These are phyloP conservation scores for Glycine tomentella DNA, from an alignment of 306 rosid species.

Conservation along the genomic window DNA sequence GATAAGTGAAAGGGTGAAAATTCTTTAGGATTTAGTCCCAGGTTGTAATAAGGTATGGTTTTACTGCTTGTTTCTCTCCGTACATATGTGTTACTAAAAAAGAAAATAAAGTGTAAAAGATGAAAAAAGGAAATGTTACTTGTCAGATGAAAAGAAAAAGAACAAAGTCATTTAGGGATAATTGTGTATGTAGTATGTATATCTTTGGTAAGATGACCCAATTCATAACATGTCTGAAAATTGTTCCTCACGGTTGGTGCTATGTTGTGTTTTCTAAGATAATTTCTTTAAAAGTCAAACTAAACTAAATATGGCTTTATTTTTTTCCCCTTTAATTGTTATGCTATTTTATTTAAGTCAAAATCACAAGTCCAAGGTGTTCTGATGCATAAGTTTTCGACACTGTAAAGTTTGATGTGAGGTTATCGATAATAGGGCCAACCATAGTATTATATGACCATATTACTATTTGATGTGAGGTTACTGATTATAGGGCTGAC, in stretches of 20 bases:
- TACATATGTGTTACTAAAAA: background rate
- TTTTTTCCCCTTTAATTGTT: constrained; percentile 11
- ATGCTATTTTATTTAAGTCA: constrained; percentile 12
- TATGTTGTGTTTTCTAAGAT: constrained; percentile 8
- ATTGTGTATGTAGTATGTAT: no score
- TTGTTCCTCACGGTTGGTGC: constrained; percentile 18
- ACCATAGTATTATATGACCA: constrained; percentile 45
- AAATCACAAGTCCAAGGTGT: constrained; percentile 37
- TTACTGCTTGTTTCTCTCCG: constrained; percentile 24
- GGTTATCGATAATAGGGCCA: constrained; percentile 46
- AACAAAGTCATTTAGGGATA: no score
- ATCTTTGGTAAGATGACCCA: no score
- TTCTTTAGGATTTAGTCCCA: constrained; percentile 93
- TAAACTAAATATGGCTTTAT: no score
- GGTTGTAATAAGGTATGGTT: constrained; percentile 89
- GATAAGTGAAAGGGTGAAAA: constrained; percentile 94
- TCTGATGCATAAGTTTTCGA: constrained; percentile 50
- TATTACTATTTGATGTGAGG: no score
- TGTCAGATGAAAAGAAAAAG: no score
- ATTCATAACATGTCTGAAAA: constrained; percentile 1
- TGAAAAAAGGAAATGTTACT: background rate
- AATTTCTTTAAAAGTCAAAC: no score
- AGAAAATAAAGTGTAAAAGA: no score
- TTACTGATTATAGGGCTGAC: no score
- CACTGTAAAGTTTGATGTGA: constrained; percentile 55